A percentile compares a stretch with the other conserved stretches of the same genome.
Evolutionary conservation across 371 early-diverging fungal genomes (phyloP).

Genomic region (Mortierella sp.): DNA sequence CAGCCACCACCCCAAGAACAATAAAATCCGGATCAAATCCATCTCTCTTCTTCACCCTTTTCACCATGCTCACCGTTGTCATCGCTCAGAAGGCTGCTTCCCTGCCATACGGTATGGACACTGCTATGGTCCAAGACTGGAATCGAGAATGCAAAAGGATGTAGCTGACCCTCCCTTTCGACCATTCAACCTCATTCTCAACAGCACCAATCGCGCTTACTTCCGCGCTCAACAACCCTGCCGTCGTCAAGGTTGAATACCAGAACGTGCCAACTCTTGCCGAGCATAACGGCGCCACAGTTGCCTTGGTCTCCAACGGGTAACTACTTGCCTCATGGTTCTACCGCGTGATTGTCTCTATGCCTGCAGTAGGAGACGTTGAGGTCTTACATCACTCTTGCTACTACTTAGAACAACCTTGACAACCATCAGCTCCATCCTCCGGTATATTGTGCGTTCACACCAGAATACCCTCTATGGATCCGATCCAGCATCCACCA

Average conservation of each 20-base stretch:
- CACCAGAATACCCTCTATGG: conserved; percentile 51
- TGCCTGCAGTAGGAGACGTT: too few relatives aligned
- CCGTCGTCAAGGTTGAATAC: conserved; percentile 51
- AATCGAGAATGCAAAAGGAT: too few relatives aligned
- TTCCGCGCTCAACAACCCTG: conserved; percentile 49
- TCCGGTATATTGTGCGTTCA: conserved; percentile 51
- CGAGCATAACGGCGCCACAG: conserved; percentile 48
- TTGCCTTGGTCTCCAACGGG: conserved; percentile 40
- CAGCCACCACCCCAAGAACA: too few relatives aligned
- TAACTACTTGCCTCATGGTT: too few relatives aligned
- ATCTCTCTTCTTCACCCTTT: conserved; percentile 3
- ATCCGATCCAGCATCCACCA: conserved; percentile 42
- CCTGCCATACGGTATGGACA: conserved; percentile 37
- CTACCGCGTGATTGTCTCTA: too few relatives aligned
- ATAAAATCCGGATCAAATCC: too few relatives aligned
- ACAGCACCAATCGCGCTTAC: conserved; percentile 39
- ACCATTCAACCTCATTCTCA: too few relatives aligned
- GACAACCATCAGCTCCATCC: conserved; percentile 43
- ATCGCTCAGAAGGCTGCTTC: conserved; percentile 46
- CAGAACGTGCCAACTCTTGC: conserved; percentile 49
- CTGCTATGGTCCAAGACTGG: too few relatives aligned
- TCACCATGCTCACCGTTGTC: conserved; percentile 48
- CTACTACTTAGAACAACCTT: conserved; percentile 44
- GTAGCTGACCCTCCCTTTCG: too few relatives aligned
- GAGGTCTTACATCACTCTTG: too few relatives aligned